phyloP scores from a whole-genome alignment of 2,329 filamentous ascomycete species.

The Rutstroemia sydowiana region DNA sequence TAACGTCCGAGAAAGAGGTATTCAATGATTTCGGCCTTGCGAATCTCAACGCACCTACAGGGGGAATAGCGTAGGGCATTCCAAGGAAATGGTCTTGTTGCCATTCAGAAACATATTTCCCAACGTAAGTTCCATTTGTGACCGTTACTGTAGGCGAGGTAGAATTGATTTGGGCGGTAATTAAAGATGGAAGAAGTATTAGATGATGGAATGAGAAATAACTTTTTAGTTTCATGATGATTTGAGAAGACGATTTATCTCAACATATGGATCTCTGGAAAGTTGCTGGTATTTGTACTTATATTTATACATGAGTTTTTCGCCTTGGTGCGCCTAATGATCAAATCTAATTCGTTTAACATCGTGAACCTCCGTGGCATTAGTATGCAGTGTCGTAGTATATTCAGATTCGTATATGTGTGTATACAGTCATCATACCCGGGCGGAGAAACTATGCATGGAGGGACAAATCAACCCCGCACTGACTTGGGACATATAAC shows the following conservation, averaged over 20 bases:
- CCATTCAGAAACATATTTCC: constrained; percentile 21
- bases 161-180: not conserved
- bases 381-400: no score
- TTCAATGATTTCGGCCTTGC: constrained; percentile 32
- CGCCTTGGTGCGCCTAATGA: no score
- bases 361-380: no score
- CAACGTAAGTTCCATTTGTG: constrained; percentile 22
- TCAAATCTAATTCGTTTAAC: no score
- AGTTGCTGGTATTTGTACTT: no score
- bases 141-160: constrained; percentile 16
- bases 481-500: not conserved
- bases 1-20: constrained; percentile 33
- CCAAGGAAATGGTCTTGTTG: constrained; percentile 37
- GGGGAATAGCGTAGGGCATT: constrained; percentile 41
- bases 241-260: not conserved
- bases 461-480: not conserved
- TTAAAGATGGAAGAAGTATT: not conserved
- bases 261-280: no score
- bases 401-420: no score
- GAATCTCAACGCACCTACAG: constrained; percentile 39
- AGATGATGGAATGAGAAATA: not conserved
- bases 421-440: not conserved
- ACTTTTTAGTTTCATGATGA: not conserved
- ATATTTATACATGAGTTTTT: no score
- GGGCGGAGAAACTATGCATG: not conserved